phyloP scores from a whole-genome alignment of 2,329 filamentous ascomycete species.

The Sporothrix dimorphospora region DNA sequence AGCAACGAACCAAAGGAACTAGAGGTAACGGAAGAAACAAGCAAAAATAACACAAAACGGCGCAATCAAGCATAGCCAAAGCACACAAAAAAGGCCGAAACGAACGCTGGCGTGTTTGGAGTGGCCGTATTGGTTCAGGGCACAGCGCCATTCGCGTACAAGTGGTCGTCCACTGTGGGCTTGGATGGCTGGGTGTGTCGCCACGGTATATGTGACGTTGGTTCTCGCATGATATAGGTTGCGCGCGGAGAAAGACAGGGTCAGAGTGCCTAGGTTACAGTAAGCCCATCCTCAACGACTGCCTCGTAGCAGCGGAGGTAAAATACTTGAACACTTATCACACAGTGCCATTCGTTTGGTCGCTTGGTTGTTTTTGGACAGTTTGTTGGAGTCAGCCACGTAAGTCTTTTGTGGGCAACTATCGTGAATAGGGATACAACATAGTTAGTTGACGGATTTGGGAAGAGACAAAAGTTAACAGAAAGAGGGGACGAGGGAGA shows the following conservation, averaged over 20 bases:
- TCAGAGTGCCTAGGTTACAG: background rate
- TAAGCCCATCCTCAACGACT: background rate
- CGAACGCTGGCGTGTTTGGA: background rate
- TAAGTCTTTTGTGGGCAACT: background rate
- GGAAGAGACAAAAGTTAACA: too few relatives aligned
- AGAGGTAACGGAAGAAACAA: background rate
- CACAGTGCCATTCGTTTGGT: slow-evolving; percentile 1
- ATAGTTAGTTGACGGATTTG: background rate
- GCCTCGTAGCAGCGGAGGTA: background rate
- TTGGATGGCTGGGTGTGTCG: slow-evolving; percentile 18
- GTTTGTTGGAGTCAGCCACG: background rate
- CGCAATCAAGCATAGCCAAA: background rate
- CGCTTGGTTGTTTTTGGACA: background rate
- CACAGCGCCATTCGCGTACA: slow-evolving; percentile 8
- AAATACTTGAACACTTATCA: background rate
- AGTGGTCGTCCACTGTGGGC: background rate
- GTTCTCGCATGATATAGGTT: slow-evolving; percentile 19
- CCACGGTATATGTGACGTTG: slow-evolving; percentile 17
- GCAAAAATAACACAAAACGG: background rate
- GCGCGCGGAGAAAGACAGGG: background rate
- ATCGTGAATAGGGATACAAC: background rate
- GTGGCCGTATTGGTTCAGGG: background rate
- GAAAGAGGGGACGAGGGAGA: slow-evolving; percentile 9
- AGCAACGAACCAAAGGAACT: background rate
- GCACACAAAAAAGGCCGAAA: background rate